Evolutionary conservation across 2,329 filamentous ascomycete species (phyloP).

Genomic region (Colletotrichum zoysiae): DNA sequence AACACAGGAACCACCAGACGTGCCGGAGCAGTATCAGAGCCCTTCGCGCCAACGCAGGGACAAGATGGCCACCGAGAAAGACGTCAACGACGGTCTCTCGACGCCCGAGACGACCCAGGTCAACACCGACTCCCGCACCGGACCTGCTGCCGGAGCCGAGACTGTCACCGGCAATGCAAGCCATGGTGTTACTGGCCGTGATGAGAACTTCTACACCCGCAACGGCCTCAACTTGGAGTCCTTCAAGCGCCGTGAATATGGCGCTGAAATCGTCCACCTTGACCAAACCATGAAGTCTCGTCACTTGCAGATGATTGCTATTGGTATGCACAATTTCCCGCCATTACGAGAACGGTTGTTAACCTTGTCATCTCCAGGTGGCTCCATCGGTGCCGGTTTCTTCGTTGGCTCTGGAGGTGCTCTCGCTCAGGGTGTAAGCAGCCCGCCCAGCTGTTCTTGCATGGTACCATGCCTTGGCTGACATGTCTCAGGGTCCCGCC

Average conservation of each 20-base stretch:
- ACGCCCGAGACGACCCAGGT: conserved; percentile 37
- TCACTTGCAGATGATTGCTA: conserved; percentile 65
- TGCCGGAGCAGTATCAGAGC: background rate
- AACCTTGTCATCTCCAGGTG: background rate
- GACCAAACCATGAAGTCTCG: conserved; percentile 56
- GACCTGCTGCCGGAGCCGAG: background rate
- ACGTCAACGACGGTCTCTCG: conserved; percentile 33
- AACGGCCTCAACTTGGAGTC: conserved; percentile 45
- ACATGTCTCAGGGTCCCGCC: conserved; percentile 48
- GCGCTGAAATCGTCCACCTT: conserved; percentile 44
- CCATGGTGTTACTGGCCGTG: conserved; percentile 13
- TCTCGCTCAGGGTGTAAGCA: conserved; percentile 59
- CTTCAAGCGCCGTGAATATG: conserved; percentile 44
- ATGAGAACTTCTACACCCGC: conserved; percentile 42
- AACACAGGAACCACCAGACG: background rate
- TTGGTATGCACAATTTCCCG: conserved; percentile 48
- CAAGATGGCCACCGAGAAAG: conserved; percentile 30
- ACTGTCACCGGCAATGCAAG: conserved; percentile 5
- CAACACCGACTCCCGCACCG: conserved; percentile 20
- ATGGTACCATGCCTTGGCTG: background rate
- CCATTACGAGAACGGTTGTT: background rate
- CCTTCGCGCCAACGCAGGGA: background rate
- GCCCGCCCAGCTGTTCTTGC: background rate
- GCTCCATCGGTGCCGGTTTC: conserved; percentile 71
- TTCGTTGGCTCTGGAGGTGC: conserved; percentile 70